Evolutionary conservation across 495 filamentous ascomycete genomes (phyloP), one percentile per base, ranked within the genome.

Genomic region (Rhizodiscina lignyota): DNA sequence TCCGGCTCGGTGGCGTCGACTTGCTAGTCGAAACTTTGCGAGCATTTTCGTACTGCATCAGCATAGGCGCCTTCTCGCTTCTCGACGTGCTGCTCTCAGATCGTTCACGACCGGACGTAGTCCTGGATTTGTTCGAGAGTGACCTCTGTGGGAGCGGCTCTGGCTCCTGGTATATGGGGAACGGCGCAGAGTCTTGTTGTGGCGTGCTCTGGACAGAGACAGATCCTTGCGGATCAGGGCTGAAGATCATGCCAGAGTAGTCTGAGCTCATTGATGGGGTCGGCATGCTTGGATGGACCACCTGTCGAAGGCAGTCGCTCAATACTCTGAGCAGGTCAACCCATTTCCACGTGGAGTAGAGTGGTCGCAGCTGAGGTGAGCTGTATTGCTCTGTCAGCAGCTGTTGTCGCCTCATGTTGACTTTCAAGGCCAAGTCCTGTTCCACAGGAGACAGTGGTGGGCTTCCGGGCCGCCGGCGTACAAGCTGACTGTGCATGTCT

Each of bases 281-380:
- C n/a, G n/a, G n/a, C n/a, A n/a, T n/a, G n/a, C n/a, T n/a, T n/a
- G n/a, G n/a, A n/a, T n/a, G n/a, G n/a, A n/a, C 24, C 13, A 13
- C 24, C 8, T 13, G 24, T 8, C 24, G 24, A 8, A 92, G 65
- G 53, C 83, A 85, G 13, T 56, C 63, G 47, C 75, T 79, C 3
- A 93, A 59, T 36, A 74, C 72, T 20, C 75, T 66, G 8, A 87
- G 59, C 39, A 94, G 85, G 21, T 80, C 77, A 26, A 76, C 73
- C 64, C 78, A 77, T n/a, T 79, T 69, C 47, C 82, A 91, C 46
- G 82, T 79, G 39, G 79, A 75, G 1, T 70, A 72, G 18, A 93
- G 56, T 15, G 61, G 60, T 36, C 60, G 70, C 38, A 81, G n/a
- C n/a, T n/a, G n/a, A n/a, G n/a, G n/a, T n/a, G 66, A 59, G 20